phyloP scores from a whole-genome alignment of 2,329 filamentous ascomycete genomes.

The Thyridium curvatum region DNA sequence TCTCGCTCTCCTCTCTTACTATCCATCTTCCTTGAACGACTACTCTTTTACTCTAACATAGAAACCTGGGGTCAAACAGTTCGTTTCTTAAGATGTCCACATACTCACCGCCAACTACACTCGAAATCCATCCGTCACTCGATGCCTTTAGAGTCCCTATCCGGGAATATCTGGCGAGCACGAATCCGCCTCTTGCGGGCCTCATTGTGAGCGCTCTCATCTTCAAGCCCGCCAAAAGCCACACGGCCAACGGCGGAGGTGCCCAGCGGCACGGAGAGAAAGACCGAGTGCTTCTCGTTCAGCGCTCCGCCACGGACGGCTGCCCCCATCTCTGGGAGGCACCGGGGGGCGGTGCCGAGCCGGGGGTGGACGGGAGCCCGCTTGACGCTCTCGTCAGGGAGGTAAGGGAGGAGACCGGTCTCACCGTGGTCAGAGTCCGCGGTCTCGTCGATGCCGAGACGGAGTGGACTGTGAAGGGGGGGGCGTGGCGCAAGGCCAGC shows the following conservation, averaged over 20 bases:
- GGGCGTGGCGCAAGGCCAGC: slow-evolving; percentile 13
- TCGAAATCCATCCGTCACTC: too few species aligned
- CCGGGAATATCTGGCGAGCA: too few species aligned
- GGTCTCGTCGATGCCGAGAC: slow-evolving; percentile 20
- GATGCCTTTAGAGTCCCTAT: too few species aligned
- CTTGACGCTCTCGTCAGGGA: slow-evolving; percentile 38
- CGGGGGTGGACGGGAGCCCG: slow-evolving; percentile 28
- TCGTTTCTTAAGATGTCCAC: too few species aligned
- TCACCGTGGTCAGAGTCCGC: slow-evolving; percentile 21
- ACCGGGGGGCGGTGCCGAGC: slow-evolving; percentile 41
- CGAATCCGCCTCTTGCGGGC: too few species aligned
- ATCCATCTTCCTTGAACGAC: too few species aligned
- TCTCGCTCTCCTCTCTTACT: too few species aligned
- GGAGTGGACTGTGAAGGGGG: not conserved
- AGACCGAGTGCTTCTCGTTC: slow-evolving; percentile 34
- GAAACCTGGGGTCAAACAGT: too few species aligned
- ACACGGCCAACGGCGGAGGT: slow-evolving; percentile 17
- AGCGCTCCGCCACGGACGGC: slow-evolving; percentile 36
- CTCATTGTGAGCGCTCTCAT: too few species aligned
- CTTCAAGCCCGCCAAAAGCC: too few species aligned
- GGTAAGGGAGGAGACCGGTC: slow-evolving; percentile 39
- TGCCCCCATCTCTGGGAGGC: slow-evolving; percentile 41
- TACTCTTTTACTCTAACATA: too few species aligned
- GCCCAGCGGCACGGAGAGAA: slow-evolving; percentile 21
- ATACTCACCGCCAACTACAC: too few species aligned